These are phyloP conservation scores for Pythium monospermum DNA, from an alignment of 352 stramenopile species.

Conservation along the genomic window DNA sequence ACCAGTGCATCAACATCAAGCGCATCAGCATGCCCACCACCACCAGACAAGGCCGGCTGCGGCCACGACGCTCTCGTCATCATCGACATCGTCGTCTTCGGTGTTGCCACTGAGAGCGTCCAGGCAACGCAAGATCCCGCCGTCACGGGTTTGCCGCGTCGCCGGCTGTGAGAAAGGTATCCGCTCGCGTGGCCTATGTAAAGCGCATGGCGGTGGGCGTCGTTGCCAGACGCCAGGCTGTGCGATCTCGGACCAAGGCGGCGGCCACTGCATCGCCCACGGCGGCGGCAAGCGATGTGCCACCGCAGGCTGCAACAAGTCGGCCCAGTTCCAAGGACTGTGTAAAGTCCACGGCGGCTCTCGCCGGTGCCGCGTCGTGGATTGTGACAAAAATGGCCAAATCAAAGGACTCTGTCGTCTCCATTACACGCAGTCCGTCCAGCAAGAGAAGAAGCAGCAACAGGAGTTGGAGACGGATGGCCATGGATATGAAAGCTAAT, in stretches of 20 bases:
- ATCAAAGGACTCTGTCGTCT: conserved; percentile 72
- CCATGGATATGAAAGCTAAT: too few relatives aligned
- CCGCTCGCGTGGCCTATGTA: conserved; percentile 77
- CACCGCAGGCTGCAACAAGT: conserved; percentile 68
- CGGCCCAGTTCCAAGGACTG: conserved; percentile 71
- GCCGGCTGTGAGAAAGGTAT: conserved; percentile 75
- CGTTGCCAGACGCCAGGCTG: conserved; percentile 73
- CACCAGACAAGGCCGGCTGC: too few relatives aligned
- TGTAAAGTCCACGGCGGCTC: conserved; percentile 84
- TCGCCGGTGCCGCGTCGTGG: conserved; percentile 55
- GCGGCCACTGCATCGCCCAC: conserved; percentile 77
- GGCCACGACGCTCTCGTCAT: too few relatives aligned
- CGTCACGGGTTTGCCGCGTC: conserved; percentile 73
- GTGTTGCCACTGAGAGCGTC: too few relatives aligned
- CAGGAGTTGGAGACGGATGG: too few relatives aligned
- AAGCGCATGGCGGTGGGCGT: conserved; percentile 76
- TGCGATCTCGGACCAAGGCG: conserved; percentile 82
- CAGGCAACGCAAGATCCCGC: conserved; percentile 21
- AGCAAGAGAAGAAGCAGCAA: conserved; percentile 12
- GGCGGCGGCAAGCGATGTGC: conserved; percentile 62
- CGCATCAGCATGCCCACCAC: too few relatives aligned
- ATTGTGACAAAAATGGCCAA: conserved; percentile 82
- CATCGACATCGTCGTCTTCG: too few relatives aligned
- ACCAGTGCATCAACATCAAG: too few relatives aligned
- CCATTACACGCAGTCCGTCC: conserved; percentile 37